Base-by-base conservation (phyloP, 257 asterid species). In the Lycium barbarum region DNA sequence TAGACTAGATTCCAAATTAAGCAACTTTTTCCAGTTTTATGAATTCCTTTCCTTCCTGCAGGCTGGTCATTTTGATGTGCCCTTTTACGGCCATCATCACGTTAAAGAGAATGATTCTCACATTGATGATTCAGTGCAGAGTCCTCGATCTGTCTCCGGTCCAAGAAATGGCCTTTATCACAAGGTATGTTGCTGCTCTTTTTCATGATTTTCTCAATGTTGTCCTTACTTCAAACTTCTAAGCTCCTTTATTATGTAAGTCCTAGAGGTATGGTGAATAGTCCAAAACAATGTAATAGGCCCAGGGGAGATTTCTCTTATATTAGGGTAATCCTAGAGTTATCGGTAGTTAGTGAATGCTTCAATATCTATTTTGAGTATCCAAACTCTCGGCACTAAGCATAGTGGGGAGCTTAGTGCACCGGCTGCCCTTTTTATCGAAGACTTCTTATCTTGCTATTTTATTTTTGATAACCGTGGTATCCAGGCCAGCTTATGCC, bases 101-200 rank as follows among this genome's bases (percentile, higher is more conserved):
- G 83, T 85, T 62, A 86, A 84, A 84, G 63, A 57, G 53, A 87
- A 63, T 81, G 87, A 62, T 68, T 84, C 88, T 62, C 86, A 86
- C 7, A 73, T 84, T 8, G 86, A 88, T 61, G 89, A 88, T 81
- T 58, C 84, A 54, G 85, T 67, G 55, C 89, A 87, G 72, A 90
- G 91, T 85, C 95, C 91, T 47, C 89, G 62, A 80, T 89, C 90
- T 6, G 90, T 87, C 59, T 88, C 90, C 65, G 88, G 91, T 82
- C 91, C 87, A 79, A 90, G 85, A 83, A 84, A 90, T 80, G 91
- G 89, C n/a, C 49, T 84, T 72, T 85, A 45, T 76, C 84, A 80
- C 62, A 85, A 91, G 93, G 95, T 90, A 80, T 63, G 88, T 35
- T n/a, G 53, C 65, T 84, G 79, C 61, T 78, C 67, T 40, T 6